Percentiles rank a stretch among this genome's conserved stretches.
Evolutionary conservation across 139 green algal species (phyloP).

Genomic region (Pleodorina starrii): DNA sequence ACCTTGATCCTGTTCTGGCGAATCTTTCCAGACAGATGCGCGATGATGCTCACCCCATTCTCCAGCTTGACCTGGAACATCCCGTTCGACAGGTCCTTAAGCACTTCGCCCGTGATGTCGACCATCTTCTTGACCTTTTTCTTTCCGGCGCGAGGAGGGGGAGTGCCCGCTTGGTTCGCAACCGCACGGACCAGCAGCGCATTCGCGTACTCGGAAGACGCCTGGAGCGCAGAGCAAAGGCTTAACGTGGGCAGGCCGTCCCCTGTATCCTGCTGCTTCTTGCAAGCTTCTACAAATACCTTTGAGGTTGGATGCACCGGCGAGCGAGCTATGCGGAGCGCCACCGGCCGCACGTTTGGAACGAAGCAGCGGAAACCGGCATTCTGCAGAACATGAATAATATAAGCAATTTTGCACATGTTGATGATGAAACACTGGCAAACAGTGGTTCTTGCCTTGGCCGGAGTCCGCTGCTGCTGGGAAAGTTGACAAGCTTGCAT

Average conservation of each 20-base stretch:
- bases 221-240: conserved; percentile 17
- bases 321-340: neutral
- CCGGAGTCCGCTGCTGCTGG: neutral
- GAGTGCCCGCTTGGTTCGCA: conserved; percentile 10
- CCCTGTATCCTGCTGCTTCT: neutral
- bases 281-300: neutral
- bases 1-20: conserved; percentile 81
- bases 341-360: conserved; percentile 30
- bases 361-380: neutral
- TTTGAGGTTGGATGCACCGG: conserved; percentile 10
- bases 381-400: neutral
- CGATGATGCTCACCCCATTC: conserved; percentile 80
- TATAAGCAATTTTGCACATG: neutral
- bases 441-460: neutral
- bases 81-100: conserved; percentile 69
- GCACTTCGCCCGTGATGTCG: conserved; percentile 59
- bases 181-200: neutral
- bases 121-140: conserved; percentile 68
- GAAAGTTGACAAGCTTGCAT: neutral
- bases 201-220: neutral
- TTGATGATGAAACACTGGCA: too few species aligned
- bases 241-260: too few species aligned
- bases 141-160: conserved; percentile 26
- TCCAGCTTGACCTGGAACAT: conserved; percentile 73
- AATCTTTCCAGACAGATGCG: conserved; percentile 82